Evolutionary conservation across 371 early-diverging fungal species (phyloP), one percentile per base, ranked within the genome.

Genomic region (Chytridium lagenaria): DNA sequence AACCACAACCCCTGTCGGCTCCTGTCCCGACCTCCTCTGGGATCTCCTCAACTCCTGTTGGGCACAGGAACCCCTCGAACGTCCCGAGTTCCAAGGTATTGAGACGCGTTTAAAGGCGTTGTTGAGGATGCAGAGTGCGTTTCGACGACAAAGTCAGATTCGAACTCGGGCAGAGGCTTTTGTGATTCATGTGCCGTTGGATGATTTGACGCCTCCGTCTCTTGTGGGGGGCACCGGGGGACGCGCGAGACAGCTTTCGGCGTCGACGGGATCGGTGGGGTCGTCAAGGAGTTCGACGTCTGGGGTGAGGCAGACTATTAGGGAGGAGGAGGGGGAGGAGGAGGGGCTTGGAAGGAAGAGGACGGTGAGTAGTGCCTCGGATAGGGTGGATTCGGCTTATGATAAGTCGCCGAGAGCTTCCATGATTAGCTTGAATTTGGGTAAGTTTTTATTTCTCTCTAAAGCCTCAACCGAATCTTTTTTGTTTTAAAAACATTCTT

Each of bases 101-200:
- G 71, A 75, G 37, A 33, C 22, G 7, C 55, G 69, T 23, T 34
- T 75, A 37, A 59, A 71, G 40, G 33, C 49, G 19, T 55, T 75
- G 26, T 30, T 75, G 38, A 70, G 69, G 59, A 38, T 75, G 63
- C 76, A 75, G 39, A 71, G 68, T 31, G 36, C 59, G n/a, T 75
- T 66, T 49, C 16, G 76, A 28, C 34, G 76, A 19, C 71, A 71
- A 36, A 66, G 67, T 67, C 76, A 75, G 52, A 75, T 75, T 59
- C 64, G 67, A 51, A 31, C 63, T 22, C 40, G 71, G 22, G 26
- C 61, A 39, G 76, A 75, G 40, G 76, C 76, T n/a, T 75, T 75
- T 63, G 31, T 75, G 49, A 69, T 75, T 30, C 69, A 75, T 36
- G 68, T 75, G 1, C 76, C 76, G 22, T 63, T 75, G 61, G 68